Conservation (phyloP, 202 grass and related monocot species). For the Hordeum pubiflorum region DNA sequence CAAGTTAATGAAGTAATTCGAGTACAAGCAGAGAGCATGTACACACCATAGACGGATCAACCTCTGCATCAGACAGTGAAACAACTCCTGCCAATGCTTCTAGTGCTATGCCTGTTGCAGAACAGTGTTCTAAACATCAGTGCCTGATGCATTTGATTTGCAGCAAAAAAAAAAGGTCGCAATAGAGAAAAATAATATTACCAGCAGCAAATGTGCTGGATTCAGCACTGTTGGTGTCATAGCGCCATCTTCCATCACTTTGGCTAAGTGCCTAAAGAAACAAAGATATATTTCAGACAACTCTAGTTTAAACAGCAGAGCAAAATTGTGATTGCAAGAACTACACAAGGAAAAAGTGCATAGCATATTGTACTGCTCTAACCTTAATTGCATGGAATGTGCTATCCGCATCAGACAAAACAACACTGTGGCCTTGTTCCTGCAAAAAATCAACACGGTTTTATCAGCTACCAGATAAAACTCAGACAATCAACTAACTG, state of each 20-base stretch:
- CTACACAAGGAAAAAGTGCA: background rate
- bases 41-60: constrained; percentile 80
- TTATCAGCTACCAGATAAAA: background rate
- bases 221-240: constrained; percentile 81
- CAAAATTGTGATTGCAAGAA: background rate
- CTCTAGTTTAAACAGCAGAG: background rate
- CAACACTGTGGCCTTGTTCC: constrained; percentile 57
- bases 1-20: background rate
- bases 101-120: constrained; percentile 68
- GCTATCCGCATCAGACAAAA: constrained; percentile 54
- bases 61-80: constrained; percentile 55
- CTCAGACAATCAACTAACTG: background rate
- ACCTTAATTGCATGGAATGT: constrained; percentile 97
- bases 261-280: constrained; percentile 76
- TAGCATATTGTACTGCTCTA: background rate
- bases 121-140: constrained; percentile 29
- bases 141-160: background rate
- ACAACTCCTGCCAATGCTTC: constrained; percentile 73
- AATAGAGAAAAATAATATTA: constrained; percentile 11
- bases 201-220: constrained; percentile 92
- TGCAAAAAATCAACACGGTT: constrained; percentile 22
- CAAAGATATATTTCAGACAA: constrained; percentile 14
- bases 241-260: constrained; percentile 89
- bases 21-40: background rate
- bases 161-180: background rate